Evolutionary conservation across 176 grass and related monocot genomes (phyloP).

Genomic region (Oryza nivara): DNA sequence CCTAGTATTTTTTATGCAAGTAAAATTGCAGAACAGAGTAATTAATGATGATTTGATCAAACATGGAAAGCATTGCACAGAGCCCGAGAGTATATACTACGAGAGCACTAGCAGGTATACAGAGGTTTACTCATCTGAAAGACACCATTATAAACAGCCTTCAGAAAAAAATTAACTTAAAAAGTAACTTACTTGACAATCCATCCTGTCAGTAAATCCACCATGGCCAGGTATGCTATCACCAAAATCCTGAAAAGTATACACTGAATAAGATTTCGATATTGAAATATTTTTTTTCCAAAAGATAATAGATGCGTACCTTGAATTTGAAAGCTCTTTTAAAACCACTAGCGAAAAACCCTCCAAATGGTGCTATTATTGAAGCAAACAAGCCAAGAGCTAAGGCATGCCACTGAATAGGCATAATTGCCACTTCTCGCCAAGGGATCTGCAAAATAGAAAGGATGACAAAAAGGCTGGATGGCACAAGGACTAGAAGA

Average conservation of each 20-base stretch:
- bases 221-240: conserved; percentile 91
- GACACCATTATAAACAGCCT: not conserved
- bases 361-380: conserved; percentile 93
- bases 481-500: not conserved
- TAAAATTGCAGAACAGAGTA: not conserved
- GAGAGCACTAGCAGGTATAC: not conserved
- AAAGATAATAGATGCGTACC: conserved; percentile 33
- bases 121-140: not conserved
- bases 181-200: conserved; percentile 75
- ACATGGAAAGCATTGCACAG: not conserved
- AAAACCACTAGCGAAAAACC: conserved; percentile 93
- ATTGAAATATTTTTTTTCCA: not conserved
- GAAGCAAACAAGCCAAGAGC: conserved; percentile 91
- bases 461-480: conserved; percentile 26
- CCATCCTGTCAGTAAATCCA: conserved; percentile 96
- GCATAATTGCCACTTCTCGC: conserved; percentile 73
- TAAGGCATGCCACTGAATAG: conserved; percentile 82
- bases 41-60: not conserved
- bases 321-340: conserved; percentile 91
- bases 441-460: conserved; percentile 58
- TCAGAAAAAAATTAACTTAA: not conserved
- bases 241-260: conserved; percentile 74
- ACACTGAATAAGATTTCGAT: conserved; percentile 15
- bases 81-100: not conserved
- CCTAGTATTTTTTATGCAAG: not conserved